These are phyloP conservation scores for Parachaetomium inaequale DNA, from an alignment of 495 filamentous ascomycete genomes.

Conservation along the genomic window DNA sequence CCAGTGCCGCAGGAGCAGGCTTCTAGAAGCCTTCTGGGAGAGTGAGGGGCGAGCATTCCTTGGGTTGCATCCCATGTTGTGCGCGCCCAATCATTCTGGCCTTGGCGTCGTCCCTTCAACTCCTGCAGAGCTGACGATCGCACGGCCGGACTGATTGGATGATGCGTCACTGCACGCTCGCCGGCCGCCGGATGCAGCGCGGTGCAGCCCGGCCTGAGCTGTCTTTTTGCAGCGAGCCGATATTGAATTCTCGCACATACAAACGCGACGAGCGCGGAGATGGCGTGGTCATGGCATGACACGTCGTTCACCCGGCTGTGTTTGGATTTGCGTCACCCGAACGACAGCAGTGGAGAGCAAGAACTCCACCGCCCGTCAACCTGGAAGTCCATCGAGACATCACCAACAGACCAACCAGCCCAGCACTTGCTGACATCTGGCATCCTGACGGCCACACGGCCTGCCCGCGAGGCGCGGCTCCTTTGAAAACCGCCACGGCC, in stretches of 20 bases:
- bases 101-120: conserved; percentile 40
- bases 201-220: not conserved
- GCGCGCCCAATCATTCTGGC: conserved; percentile 5
- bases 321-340: not conserved
- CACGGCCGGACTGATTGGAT: not conserved
- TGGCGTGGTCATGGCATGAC: conserved; percentile 33
- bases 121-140: not conserved
- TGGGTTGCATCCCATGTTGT: not conserved
- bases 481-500: not conserved
- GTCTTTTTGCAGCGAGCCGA: not conserved
- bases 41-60: conserved; percentile 1
- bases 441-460: not conserved
- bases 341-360: not conserved
- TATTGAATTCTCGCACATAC: not conserved
- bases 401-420: not conserved
- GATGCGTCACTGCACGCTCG: not conserved
- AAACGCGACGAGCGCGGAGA: conserved; percentile 43
- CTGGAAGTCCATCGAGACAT: too few relatives aligned
- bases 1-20: conserved; percentile 1
- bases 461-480: conserved; percentile 3
- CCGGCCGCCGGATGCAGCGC: not conserved
- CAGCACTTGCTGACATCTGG: not conserved
- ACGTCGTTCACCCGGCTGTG: conserved; percentile 44
- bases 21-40: conserved; percentile 17
- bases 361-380: not conserved